Base-by-base conservation (phyloP, 2,329 filamentous ascomycete genomes). In the Aspergillus ruber region DNA sequence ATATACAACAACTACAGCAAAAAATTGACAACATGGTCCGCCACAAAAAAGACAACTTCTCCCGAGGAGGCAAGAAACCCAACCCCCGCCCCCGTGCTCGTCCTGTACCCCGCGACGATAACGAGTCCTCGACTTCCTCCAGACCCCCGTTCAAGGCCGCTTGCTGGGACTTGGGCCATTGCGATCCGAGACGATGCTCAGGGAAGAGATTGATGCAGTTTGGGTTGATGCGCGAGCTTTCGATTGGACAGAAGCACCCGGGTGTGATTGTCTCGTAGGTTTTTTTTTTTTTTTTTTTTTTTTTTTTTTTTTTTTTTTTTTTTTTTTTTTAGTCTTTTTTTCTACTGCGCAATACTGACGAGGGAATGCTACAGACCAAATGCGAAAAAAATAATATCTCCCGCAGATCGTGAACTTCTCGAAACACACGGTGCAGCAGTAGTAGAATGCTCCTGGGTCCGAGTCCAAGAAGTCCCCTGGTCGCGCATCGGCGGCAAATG, bases 141-240 rank as follows among this genome's bases (percentile, higher is more conserved):
- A 67, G 66, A 44, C 72, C 71, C 33, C 65, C 72, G 18, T 96
- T 90, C 79, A 95, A 94, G 72, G 91, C 93, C 43, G 93, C 91
- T 50, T 96, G 91, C 68, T 98, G 93, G 93, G 93, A 98, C 64
- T 78, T 98, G 29, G 91, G 90, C 52, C 93, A 98, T 74, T 98
- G 93, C 75, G 93, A 98, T 64, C 89, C 91, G 7, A 97, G 96
- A 70, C 79, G 91, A 58, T 98, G 93, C 72, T 96, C 90, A 0
- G 93, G 93, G 27, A 98, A 98, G 74, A 84, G 88, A 54, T 79
- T 98, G 29, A 95, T 98, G 80, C 84, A 85, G 54, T 80, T 94
- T 47, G 91, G 91, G 3, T 76, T 96, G 61, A 96, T 98, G 89
- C 85, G 93, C 57, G 88, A 95, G 62, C 79, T 98, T 46, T 83